Percentiles rank a stretch among this genome's conserved stretches.
Evolutionary conservation across 2,329 filamentous ascomycete genomes (phyloP).

Genomic region (Penicillium sp.): DNA sequence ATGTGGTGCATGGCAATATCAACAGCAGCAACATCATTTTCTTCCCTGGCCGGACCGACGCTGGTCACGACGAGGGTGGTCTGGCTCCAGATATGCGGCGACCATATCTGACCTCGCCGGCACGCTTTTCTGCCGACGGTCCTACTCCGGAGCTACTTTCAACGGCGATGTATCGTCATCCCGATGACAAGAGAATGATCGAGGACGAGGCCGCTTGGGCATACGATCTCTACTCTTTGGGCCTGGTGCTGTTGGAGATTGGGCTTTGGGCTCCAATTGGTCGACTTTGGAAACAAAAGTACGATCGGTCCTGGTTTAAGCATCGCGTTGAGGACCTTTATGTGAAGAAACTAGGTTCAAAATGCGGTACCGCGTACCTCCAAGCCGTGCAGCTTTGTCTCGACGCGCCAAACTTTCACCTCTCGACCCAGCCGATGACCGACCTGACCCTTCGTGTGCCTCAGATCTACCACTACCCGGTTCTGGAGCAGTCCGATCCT

Average conservation of each 20-base stretch:
- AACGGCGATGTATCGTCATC: conserved; percentile 57
- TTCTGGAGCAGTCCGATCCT: conserved; percentile 37
- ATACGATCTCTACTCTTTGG: conserved; percentile 57
- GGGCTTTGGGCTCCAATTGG: conserved; percentile 59
- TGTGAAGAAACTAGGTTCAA: conserved; percentile 55
- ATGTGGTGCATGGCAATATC: conserved; percentile 56
- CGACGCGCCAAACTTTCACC: conserved; percentile 49
- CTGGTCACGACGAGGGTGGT: conserved; percentile 30
- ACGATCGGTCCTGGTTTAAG: conserved; percentile 57
- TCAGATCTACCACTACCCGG: conserved; percentile 38
- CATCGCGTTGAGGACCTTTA: conserved; percentile 58
- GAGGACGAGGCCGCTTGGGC: conserved; percentile 38
- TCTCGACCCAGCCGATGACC: conserved; percentile 38
- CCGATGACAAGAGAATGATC: conserved; percentile 40
- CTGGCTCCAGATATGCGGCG: conserved; percentile 45
- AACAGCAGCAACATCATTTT: conserved; percentile 61
- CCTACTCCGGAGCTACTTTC: conserved; percentile 40
- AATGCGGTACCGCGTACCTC: conserved; percentile 60
- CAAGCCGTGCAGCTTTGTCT: conserved; percentile 58
- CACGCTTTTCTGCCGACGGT: conserved; percentile 52
- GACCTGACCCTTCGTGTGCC: conserved; percentile 38
- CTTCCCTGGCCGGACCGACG: conserved; percentile 39
- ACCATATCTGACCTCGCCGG: conserved; percentile 55
- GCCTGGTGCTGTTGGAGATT: conserved; percentile 57
- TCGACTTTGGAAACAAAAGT: conserved; percentile 60